Evolutionary conservation across 495 filamentous ascomycete genomes (phyloP).

Genomic region (Penicillium canariense): DNA sequence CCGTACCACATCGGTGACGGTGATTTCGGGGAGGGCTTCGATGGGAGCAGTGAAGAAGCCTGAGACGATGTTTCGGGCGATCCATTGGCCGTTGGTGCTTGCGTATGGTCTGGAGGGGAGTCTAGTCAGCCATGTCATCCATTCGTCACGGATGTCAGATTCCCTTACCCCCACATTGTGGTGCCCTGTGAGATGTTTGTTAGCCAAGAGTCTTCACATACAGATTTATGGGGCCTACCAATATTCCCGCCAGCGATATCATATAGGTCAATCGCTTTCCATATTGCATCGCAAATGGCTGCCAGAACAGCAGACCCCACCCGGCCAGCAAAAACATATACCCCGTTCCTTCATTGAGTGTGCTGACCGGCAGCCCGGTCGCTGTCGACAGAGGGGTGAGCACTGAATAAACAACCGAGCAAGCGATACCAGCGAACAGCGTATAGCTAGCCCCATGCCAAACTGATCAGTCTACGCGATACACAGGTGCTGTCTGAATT

Average conservation of each 20-base stretch:
- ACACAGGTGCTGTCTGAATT: not conserved
- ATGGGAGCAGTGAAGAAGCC: conserved; percentile 67
- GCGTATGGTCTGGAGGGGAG: conserved; percentile 33
- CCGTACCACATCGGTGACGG: conserved; percentile 57
- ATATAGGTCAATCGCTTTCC: conserved; percentile 66
- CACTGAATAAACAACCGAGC: conserved; percentile 61
- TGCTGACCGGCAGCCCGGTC: conserved; percentile 51
- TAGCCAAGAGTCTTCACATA: not conserved
- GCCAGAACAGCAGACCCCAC: conserved; percentile 67
- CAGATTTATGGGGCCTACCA: conserved; percentile 29
- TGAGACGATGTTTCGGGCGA: conserved; percentile 57
- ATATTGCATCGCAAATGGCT: conserved; percentile 64
- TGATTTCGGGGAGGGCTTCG: conserved; percentile 60
- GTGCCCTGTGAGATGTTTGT: conserved; percentile 24
- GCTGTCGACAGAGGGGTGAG: conserved; percentile 55
- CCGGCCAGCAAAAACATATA: conserved; percentile 63
- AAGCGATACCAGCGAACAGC: conserved; percentile 57
- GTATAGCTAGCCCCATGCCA: conserved; percentile 46
- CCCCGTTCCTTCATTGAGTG: conserved; percentile 60
- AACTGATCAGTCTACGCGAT: not conserved
- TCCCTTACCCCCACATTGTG: conserved; percentile 42
- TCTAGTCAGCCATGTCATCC: conserved; percentile 1
- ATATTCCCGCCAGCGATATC: conserved; percentile 53
- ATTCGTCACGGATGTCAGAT: not conserved
- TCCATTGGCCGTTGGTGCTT: conserved; percentile 58